phyloP scores from a whole-genome alignment of 2,329 filamentous ascomycete species.

The Aspergillus fumigatiaffinis region DNA sequence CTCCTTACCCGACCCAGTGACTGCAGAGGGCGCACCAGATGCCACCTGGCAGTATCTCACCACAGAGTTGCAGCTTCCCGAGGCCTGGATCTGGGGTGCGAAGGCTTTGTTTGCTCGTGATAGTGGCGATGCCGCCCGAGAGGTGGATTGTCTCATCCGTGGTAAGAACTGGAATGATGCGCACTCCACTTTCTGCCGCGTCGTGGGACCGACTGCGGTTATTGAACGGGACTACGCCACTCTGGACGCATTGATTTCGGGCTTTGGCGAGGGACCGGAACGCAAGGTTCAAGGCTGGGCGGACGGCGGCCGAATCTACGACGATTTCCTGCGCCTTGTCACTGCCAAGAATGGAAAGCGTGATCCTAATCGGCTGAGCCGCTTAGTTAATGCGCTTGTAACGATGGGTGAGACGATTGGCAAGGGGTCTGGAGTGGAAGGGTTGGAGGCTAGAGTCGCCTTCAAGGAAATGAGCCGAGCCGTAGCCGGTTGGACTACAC shows the following conservation, averaged over 20 bases:
- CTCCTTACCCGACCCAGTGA: conserved; percentile 57
- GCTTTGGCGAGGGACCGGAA: conserved; percentile 62
- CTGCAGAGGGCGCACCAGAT: conserved; percentile 39
- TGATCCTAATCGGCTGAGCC: conserved; percentile 39
- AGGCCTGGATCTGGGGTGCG: conserved; percentile 79
- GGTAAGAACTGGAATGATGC: conserved; percentile 75
- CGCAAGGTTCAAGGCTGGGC: conserved; percentile 68
- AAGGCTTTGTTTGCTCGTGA: conserved; percentile 78
- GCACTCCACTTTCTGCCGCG: conserved; percentile 73
- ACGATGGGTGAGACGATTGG: conserved; percentile 39
- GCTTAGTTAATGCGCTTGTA: conserved; percentile 47
- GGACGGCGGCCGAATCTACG: conserved; percentile 75
- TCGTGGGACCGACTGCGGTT: conserved; percentile 77
- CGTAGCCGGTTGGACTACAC: conserved; percentile 63
- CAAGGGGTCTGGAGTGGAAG: conserved; percentile 50
- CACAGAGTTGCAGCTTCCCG: conserved; percentile 65
- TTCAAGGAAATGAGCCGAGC: conserved; percentile 76
- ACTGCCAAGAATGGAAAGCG: conserved; percentile 37
- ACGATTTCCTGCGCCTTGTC: conserved; percentile 55
- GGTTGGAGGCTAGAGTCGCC: conserved; percentile 63
- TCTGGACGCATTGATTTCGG: conserved; percentile 64
- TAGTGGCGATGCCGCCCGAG: conserved; percentile 62
- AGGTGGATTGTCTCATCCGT: conserved; percentile 75
- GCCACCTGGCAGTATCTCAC: conserved; percentile 58
- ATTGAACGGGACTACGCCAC: conserved; percentile 75